phyloP scores from a whole-genome alignment of 129 eudicot genomes.

The Solidago caesia region DNA sequence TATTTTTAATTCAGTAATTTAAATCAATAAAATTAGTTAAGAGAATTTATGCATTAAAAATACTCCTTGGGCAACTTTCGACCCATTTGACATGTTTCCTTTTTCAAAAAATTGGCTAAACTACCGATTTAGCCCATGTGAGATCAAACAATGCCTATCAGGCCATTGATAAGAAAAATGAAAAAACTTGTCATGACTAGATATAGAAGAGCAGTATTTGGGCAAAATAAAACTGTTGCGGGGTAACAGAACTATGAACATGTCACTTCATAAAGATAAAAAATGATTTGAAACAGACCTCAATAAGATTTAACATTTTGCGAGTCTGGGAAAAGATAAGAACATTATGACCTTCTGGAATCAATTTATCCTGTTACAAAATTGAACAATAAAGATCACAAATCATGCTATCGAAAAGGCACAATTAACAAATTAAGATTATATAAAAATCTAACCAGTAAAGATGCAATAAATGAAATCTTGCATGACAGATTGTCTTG shows the following conservation, averaged over 20 bases:
- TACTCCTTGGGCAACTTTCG: neutral
- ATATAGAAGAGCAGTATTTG: neutral
- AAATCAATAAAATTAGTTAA: neutral
- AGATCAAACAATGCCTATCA: neutral
- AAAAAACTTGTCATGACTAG: neutral
- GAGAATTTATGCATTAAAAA: neutral
- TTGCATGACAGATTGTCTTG: constrained; percentile 81
- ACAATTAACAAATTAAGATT: neutral
- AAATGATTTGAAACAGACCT: constrained; percentile 42
- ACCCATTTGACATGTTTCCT: neutral
- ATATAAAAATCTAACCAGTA: constrained; percentile 54
- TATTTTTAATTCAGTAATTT: no score
- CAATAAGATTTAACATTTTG: constrained; percentile 89
- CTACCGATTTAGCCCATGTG: neutral
- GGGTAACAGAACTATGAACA: neutral
- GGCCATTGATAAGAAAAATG: neutral
- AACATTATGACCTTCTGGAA: constrained; percentile 81
- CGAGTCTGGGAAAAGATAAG: constrained; percentile 96
- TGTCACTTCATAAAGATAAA: neutral
- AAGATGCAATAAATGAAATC: constrained; percentile 67
- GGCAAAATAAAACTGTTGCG: neutral
- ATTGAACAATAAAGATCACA: constrained; percentile 15
- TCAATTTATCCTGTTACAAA: constrained; percentile 56
- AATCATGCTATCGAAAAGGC: neutral
- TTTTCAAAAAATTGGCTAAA: neutral